These are phyloP conservation scores for Citrus reticulata DNA, from an alignment of 345 rosid species.

Conservation along the genomic window DNA sequence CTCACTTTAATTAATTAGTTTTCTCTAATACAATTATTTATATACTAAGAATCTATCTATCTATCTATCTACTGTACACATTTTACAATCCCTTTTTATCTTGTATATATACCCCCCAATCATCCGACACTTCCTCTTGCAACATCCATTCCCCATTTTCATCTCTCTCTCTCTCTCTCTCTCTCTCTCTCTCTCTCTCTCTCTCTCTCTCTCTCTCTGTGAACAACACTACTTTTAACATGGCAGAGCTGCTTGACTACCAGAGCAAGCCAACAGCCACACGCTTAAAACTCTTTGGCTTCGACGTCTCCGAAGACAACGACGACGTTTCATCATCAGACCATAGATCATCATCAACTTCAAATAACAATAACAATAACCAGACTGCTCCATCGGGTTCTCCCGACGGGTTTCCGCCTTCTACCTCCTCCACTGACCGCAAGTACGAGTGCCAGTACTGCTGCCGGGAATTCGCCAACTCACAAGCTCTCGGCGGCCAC, in stretches of 20 bases:
- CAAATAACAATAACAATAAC: not conserved
- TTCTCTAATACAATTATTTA: not conserved
- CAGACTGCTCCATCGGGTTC: constrained; percentile 22
- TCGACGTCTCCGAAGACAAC: constrained; percentile 68
- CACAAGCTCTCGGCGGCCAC: constrained; percentile 81
- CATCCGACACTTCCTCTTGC: constrained; percentile 31
- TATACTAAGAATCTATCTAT: too few species aligned
- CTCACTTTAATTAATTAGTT: not conserved
- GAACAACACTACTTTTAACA: constrained; percentile 2
- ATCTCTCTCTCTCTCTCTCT: constrained; percentile 4
- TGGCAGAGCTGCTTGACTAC: constrained; percentile 50
- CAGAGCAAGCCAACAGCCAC: constrained; percentile 36
- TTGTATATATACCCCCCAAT: constrained; percentile 38
- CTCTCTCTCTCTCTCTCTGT: not conserved
- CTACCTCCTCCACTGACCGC: constrained; percentile 33
- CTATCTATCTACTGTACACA: constrained; percentile 7
- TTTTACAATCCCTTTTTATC: constrained; percentile 18
- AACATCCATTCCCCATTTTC: not conserved
- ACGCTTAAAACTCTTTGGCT: constrained; percentile 84
- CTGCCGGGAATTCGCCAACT: constrained; percentile 70
- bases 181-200: not conserved
- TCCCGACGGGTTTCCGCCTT: constrained; percentile 27
- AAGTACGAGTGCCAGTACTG: constrained; percentile 88
- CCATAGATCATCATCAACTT: not conserved
- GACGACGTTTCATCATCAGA: constrained; percentile 32